Conservation (phyloP, 495 filamentous ascomycete species). For the Pseudomonodictys pantanalensis region DNA sequence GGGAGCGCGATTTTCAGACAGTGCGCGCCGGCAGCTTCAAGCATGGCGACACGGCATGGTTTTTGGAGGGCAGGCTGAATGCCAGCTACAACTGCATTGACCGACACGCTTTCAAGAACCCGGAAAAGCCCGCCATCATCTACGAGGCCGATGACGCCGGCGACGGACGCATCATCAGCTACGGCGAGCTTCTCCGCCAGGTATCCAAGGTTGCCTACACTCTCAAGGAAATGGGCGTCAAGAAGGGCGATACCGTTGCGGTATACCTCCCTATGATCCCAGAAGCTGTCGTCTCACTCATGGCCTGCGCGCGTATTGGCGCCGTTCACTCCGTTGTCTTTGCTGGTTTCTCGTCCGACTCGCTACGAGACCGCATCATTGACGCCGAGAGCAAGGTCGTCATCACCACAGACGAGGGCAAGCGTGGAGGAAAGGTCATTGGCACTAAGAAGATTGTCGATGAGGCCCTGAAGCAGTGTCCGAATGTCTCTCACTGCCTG, state of each 20-base stretch:
- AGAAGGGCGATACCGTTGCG: conserved; percentile 96
- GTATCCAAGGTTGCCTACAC: conserved; percentile 83
- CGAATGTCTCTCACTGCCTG: conserved; percentile 77
- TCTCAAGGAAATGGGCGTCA: conserved; percentile 89
- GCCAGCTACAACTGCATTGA: conserved; percentile 98
- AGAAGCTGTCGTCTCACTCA: conserved; percentile 85
- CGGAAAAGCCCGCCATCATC: conserved; percentile 90
- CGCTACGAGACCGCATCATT: conserved; percentile 89
- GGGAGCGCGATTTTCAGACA: conserved; percentile 89
- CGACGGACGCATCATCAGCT: conserved; percentile 86
- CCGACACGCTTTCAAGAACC: conserved; percentile 89
- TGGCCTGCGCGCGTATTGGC: conserved; percentile 89
- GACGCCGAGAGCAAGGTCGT: conserved; percentile 88
- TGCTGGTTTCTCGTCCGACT: conserved; percentile 96
- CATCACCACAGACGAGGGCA: conserved; percentile 96
- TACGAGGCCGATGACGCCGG: conserved; percentile 94
- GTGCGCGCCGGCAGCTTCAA: conserved; percentile 73
- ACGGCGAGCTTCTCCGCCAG: conserved; percentile 88
- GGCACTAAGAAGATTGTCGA: conserved; percentile 99
- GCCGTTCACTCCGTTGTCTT: conserved; percentile 98
- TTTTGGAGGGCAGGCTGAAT: conserved; percentile 88
- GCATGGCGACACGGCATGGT: conserved; percentile 90
- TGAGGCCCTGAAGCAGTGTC: conserved; percentile 95
- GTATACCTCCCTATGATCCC: conserved; percentile 99
- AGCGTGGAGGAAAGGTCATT: conserved; percentile 95